Base-by-base conservation (phyloP, 1,139 yeast genomes). In the Tardiomyces blankii region DNA sequence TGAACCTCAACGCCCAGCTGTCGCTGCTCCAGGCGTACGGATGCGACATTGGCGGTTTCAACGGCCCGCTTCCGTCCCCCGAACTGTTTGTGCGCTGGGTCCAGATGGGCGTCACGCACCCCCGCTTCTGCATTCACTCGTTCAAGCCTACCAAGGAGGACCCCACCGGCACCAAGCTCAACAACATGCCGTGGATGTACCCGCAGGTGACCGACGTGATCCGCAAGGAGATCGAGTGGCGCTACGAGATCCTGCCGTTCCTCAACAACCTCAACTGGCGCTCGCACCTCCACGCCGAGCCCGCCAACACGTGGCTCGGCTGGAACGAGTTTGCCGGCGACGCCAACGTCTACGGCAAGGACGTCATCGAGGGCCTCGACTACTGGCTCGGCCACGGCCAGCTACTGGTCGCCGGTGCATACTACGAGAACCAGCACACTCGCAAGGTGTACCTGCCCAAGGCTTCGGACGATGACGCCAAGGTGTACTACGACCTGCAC, bases 351-450 rank as follows among this genome's bases (percentile, higher is more conserved):
- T 45, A 38, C 30, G 28, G 18, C 13, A 18, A 38, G 18, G 47
- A 45, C 11, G 27, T 25, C 8, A 14, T 45, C n/a, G 41, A 45
- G 18, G 21, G 40, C 13, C 46, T 42, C 11, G 47, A 45, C 18
- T 45, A 42, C 40, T 45, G 47, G 47, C 40, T 45, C n/a, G 47
- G 47, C 5, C 46, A 45, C 39, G 38, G 46, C 25, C 35, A 30
- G 35, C 42, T 42, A 6, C 39, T 45, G 7, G 39, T 45, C 12
- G 40, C 41, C 14, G 47, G 47, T 18, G 42, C 35, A 3, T 30
- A 30, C 35, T 42, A 4, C 42, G 38, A 25, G 42, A 38, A 19
- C 39, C 42, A 9, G 45, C 12, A 2, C n/a, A 2, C 27, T 4
- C 38, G 47, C 13, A 19, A 12, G 6, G 45, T 45, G 6, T 45